Percentiles rank a stretch among this genome's conserved stretches.
phyloP scores from a whole-genome alignment of 331 rosid species.

The Telfairia occidentalis region DNA sequence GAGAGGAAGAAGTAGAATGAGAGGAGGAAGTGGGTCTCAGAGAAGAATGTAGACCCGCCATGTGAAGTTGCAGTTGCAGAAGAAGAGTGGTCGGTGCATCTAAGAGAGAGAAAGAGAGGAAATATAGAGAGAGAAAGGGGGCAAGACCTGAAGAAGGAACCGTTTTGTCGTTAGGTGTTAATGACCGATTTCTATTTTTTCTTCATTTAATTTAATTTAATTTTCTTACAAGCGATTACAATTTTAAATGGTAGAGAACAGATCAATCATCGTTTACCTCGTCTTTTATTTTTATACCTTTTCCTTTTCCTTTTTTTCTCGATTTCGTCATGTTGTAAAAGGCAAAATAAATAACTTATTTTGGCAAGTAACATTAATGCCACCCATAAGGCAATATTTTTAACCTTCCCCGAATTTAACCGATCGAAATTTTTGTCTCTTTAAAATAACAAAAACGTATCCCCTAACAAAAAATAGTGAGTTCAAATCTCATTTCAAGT shows the following conservation, averaged over 20 bases:
- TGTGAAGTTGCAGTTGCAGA: conserved; percentile 17
- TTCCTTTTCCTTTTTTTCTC: neutral
- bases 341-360: neutral
- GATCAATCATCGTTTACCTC: neutral
- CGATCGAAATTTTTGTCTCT: too few relatives aligned
- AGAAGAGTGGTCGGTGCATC: conserved; percentile 19
- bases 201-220: neutral
- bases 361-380: neutral
- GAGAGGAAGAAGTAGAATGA: conserved; percentile 19
- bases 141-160: neutral
- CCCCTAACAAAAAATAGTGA: too few relatives aligned
- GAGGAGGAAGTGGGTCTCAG: conserved; percentile 24
- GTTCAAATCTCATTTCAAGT: too few relatives aligned
- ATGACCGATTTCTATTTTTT: neutral
- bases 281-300: neutral
- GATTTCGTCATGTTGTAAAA: neutral
- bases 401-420: too few relatives aligned
- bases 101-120: neutral
- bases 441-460: too few relatives aligned
- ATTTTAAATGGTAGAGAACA: neutral
- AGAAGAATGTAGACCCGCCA: conserved; percentile 69
- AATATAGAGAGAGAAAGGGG: neutral
- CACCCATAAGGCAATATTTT: too few relatives aligned
- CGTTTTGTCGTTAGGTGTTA: conserved; percentile 13
- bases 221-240: neutral